Evolutionary conservation across 1,139 yeast species (phyloP).

Genomic region (Nakaseomyces glabratus): DNA sequence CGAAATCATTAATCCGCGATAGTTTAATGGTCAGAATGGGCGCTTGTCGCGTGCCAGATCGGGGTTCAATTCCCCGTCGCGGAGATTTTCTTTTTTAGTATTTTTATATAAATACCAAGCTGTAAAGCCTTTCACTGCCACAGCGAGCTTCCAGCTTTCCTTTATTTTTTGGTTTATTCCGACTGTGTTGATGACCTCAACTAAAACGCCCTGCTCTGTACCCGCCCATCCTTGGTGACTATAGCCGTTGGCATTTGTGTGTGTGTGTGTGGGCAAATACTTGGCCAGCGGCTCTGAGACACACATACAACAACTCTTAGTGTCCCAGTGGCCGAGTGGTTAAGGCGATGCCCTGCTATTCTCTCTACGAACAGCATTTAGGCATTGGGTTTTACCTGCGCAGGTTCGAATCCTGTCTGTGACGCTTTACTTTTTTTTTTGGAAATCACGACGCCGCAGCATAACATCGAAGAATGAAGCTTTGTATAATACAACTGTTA

Average conservation of each 20-base stretch:
- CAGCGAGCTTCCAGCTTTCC: too few relatives aligned
- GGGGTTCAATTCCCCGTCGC: conserved; percentile 36
- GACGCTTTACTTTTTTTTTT: conserved; percentile 33
- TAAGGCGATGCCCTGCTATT: conserved; percentile 80
- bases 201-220: too few relatives aligned
- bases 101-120: too few relatives aligned
- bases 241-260: too few relatives aligned
- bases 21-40: conserved; percentile 34
- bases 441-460: not conserved
- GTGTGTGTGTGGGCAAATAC: too few relatives aligned
- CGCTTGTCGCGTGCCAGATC: conserved; percentile 35
- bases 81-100: too few relatives aligned
- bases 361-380: conserved; percentile 27
- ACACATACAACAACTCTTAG: too few relatives aligned
- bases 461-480: not conserved
- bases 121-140: too few relatives aligned
- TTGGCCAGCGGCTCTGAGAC: too few relatives aligned
- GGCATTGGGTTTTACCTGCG: conserved; percentile 53
- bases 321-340: conserved; percentile 79
- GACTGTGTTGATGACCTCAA: too few relatives aligned
- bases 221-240: too few relatives aligned
- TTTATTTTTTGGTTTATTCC: too few relatives aligned
- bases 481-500: not conserved
- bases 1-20: conserved; percentile 30
- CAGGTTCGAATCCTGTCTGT: conserved; percentile 61